A percentile compares a stretch with the other conserved stretches of the same genome.
Conservation (phyloP, 805 yeast genomes). For the Wickerhamomyces alni region DNA sequence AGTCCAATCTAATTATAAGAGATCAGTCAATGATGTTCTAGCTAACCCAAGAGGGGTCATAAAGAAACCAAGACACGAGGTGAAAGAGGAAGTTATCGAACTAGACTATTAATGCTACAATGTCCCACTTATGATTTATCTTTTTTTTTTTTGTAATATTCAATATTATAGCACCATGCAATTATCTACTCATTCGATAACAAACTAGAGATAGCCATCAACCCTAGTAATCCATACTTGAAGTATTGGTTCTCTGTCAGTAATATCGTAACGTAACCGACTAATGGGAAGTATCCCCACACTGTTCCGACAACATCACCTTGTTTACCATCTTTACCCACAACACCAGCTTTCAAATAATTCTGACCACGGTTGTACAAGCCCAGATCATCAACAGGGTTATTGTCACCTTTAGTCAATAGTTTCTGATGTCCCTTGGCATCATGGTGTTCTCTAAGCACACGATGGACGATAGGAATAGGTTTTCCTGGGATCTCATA, state of each 20-base stretch:
- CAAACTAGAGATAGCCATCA: conserved; percentile 66
- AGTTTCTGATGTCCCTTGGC: conserved; percentile 50
- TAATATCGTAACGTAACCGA: conserved; percentile 89
- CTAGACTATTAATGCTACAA: conserved; percentile 24
- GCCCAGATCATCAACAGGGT: conserved; percentile 84
- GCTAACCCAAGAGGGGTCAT: conserved; percentile 14
- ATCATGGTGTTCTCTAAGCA: conserved; percentile 74
- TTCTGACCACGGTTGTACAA: conserved; percentile 71
- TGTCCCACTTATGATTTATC: no score
- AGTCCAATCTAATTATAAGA: conserved; percentile 28
- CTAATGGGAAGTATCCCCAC: conserved; percentile 82
- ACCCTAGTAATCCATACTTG: conserved; percentile 70
- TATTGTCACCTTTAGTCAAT: conserved; percentile 94
- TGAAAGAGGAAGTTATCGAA: conserved; percentile 20
- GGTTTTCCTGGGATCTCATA: conserved; percentile 73
- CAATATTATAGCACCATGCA: neutral
- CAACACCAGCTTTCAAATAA: conserved; percentile 48
- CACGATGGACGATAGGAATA: conserved; percentile 97
- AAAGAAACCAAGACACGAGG: conserved; percentile 11
- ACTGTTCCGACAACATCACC: conserved; percentile 85
- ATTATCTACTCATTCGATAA: conserved; percentile 43
- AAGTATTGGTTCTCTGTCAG: conserved; percentile 84
- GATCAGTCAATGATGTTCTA: neutral
- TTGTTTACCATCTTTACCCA: conserved; percentile 33
- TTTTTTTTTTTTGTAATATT: neutral